Evolutionary conservation across 108 stramenopile species (phyloP), one percentile per base, ranked within the genome.

Genomic region (Aureococcus anophagefferens): DNA sequence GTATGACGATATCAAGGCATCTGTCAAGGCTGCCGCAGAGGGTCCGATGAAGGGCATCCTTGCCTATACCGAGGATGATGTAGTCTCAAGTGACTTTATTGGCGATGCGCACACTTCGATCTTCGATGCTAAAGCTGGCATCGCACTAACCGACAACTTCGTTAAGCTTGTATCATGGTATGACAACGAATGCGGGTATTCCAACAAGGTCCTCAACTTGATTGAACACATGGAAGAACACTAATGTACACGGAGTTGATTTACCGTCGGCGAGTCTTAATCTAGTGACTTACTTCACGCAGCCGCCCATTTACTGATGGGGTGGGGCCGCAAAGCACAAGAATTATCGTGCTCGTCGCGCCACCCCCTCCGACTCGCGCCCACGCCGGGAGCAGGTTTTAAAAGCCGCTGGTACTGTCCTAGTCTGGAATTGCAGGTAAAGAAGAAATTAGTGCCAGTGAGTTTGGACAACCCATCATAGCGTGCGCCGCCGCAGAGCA

Each of bases 81-180:
- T 98, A 71, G 98, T 98, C 25, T 93, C 91, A 7, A 89, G 89
- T 28, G 98, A 99, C 82, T 98, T 98, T 83, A 91, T 95, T 62
- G 83, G 89, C 64, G 89, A 95, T 73, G 74, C 83, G 17, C 90
- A 89, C 81, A 94, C 93, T 30, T 93, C 89, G 70, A 92, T 98
- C 71, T 95, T 99, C 76, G 97, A 99, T 72, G 86, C 93, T 75
- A 96, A 91, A 83, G 97, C 97, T 33, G 95, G 96, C 66, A 98
- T 99, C 79, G 94, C 96, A 15, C 84, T 98, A 72, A 94, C 87
- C 33, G 89, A 94, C 72, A 81, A 94, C 85, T 99, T 98, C 80
- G 93, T 99, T 77, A 99, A 98, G 94, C 91, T 99, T 74, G 97
- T 98, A 28, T 89, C 92, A 21, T 99, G 96, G 95, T 99, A 98